Evolutionary conservation across 148 eudicot species (phyloP).

Genomic region (Salicornia ramosissima): DNA sequence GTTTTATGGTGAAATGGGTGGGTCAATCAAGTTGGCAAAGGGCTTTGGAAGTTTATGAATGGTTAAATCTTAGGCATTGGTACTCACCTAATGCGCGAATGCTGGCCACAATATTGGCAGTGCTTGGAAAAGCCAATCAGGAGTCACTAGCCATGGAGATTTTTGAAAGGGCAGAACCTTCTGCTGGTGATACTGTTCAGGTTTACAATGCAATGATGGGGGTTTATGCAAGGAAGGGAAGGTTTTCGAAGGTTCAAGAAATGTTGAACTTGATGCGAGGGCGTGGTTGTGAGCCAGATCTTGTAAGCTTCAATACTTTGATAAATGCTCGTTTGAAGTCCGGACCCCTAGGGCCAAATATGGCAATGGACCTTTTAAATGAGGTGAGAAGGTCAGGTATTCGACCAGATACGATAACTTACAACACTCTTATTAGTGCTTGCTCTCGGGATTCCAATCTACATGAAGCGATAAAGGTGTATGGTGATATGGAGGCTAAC

Average conservation of each 20-base stretch:
- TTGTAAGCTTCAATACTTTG: slow-evolving; percentile 87
- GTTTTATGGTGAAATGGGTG: slow-evolving; percentile 82
- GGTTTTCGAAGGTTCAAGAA: slow-evolving; percentile 72
- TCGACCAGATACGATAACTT: slow-evolving; percentile 94
- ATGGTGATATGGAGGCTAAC: slow-evolving; percentile 67
- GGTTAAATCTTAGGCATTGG: slow-evolving; percentile 87
- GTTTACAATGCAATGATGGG: slow-evolving; percentile 99
- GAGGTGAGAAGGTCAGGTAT: slow-evolving; percentile 76
- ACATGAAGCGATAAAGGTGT: slow-evolving; percentile 80
- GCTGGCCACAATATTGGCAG: slow-evolving; percentile 78
- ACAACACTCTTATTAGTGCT: slow-evolving; percentile 94
- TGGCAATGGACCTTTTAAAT: slow-evolving; percentile 61
- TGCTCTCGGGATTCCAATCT: slow-evolving; percentile 87
- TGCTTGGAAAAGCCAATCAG: slow-evolving; percentile 92
- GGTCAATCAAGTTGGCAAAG: slow-evolving; percentile 85
- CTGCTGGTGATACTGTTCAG: slow-evolving; percentile 70
- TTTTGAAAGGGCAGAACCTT: slow-evolving; percentile 56
- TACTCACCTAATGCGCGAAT: slow-evolving; percentile 75
- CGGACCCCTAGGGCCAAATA: slow-evolving; percentile 50
- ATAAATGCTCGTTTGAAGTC: slow-evolving; percentile 90
- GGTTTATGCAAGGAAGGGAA: slow-evolving; percentile 80
- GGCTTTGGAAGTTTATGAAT: slow-evolving; percentile 88
- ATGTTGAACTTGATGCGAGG: slow-evolving; percentile 69
- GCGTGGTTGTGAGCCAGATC: slow-evolving; percentile 84
- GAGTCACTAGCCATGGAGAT: slow-evolving; percentile 79